Percentiles rank a stretch among this genome's conserved stretches.
These are phyloP conservation scores for Exophiala alcalophila DNA, from an alignment of 2,329 filamentous ascomycete species.

Conservation along the genomic window DNA sequence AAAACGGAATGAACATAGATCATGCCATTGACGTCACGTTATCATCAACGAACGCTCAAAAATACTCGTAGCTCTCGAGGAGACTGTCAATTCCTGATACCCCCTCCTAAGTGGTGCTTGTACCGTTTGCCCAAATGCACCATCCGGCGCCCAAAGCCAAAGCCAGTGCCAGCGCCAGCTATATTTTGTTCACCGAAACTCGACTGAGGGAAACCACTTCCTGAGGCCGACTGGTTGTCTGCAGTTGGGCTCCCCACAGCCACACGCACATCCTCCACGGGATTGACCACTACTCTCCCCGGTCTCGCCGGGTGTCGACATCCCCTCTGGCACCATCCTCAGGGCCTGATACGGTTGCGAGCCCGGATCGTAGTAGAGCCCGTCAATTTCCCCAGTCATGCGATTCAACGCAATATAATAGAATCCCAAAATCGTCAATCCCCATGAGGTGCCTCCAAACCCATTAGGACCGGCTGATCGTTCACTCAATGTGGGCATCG, in stretches of 20 bases:
- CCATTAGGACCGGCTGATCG: neutral
- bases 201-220: conserved; percentile 26
- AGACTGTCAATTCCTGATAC: no score
- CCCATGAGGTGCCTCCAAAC: conserved; percentile 35
- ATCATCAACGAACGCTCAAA: no score
- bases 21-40: no score
- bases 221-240: conserved; percentile 20
- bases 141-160: no score
- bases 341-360: conserved; percentile 51
- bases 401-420: conserved; percentile 50
- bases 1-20: no score
- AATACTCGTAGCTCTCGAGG: no score
- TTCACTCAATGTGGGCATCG: neutral
- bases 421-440: conserved; percentile 51
- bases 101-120: no score
- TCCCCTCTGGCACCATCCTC: conserved; percentile 39
- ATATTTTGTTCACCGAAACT: conserved; percentile 18
- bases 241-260: conserved; percentile 17
- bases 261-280: conserved; percentile 3
- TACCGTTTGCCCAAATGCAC: no score
- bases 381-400: conserved; percentile 46
- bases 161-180: no score
- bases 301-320: neutral
- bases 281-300: neutral
- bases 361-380: conserved; percentile 50